Base-by-base conservation (phyloP, 1,284 basidiomycete genomes). In the Pulveroboletus ridleyi region DNA sequence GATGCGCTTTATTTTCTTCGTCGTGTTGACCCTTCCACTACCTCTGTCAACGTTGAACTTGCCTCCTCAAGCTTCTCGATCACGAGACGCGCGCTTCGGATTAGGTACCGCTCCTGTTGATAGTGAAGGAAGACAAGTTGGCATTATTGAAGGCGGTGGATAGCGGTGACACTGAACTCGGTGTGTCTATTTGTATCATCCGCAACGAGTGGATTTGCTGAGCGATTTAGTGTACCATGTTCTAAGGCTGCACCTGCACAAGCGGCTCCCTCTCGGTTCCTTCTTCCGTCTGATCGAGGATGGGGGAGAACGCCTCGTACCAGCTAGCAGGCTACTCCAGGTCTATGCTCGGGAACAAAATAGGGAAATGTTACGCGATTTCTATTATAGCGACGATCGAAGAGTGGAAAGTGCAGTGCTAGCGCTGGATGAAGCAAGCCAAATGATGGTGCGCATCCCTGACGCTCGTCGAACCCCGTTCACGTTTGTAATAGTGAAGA, bases 341-440 rank as follows among this genome's bases (percentile, higher is more conserved):
- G 92, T 95, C 0, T 98, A 96, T 76, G 95, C 95, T 3, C 83
- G 91, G 49, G 92, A 96, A 74, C 92, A 95, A 72, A 95, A 99
- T 75, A 82, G 91, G 56, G 95, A 96, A 68, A 91, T 99, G 86
- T 82, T 99, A 18, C 85, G 94, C 22, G 96, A 99, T 76, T 99
- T 98, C 77, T 99, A 97, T 79, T 99, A 97, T 76, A 97, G 97
- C 59, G 98, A 99, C 74, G 98, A 99, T 78, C 85, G 97, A 66
- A 85, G 97, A 55, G 91, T 95, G 11, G 96, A 99, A 72, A 96
- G 90, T 74, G 98, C 95, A 0, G 86, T 93, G 22, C 80, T 99
- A 10, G 91, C 88, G 50, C 80, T 99, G 53, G 92, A 94, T 53
- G 96, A 98, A 75, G 93, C 95, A 20, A 82, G 86, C 10, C 76